Percentiles rank a stretch among this genome's conserved stretches.
Conservation (phyloP, 73 alveolate species). For the Symbiodinium pilosum region DNA sequence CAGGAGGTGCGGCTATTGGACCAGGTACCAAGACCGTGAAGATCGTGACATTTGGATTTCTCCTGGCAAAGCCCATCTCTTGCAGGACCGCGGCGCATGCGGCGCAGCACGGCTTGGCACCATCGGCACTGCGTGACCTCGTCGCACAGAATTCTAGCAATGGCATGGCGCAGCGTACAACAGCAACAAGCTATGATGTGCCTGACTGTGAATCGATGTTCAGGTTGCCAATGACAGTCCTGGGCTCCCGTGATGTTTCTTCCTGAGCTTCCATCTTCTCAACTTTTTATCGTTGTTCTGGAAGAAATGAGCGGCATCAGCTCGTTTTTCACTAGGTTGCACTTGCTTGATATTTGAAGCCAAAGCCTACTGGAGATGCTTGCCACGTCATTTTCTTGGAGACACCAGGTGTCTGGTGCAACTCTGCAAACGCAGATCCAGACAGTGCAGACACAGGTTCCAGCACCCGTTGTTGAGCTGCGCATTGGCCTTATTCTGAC, state of each 20-base stretch:
- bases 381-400: not conserved
- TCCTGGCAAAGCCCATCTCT: not conserved
- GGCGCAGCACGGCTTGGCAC: not conserved
- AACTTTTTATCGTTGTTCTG: too few relatives aligned
- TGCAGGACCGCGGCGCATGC: not conserved
- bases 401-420: too few relatives aligned
- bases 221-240: not conserved
- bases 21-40: not conserved
- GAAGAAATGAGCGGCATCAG: too few relatives aligned
- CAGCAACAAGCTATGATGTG: too few relatives aligned
- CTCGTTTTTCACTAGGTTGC: too few relatives aligned
- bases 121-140: not conserved
- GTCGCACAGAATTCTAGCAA: too few relatives aligned
- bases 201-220: too few relatives aligned
- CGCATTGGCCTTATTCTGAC: not conserved
- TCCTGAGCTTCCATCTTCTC: too few relatives aligned
- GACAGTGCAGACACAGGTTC: not conserved
- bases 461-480: too few relatives aligned
- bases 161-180: too few relatives aligned
- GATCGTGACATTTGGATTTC: not conserved
- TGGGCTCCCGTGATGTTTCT: not conserved
- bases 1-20: conserved; percentile 1
- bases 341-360: too few relatives aligned
- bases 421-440: not conserved
- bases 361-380: not conserved